Evolutionary conservation across 208 protist genomes (phyloP), one percentile per base, ranked within the genome.

Genomic region (Leishmania aethiopica): DNA sequence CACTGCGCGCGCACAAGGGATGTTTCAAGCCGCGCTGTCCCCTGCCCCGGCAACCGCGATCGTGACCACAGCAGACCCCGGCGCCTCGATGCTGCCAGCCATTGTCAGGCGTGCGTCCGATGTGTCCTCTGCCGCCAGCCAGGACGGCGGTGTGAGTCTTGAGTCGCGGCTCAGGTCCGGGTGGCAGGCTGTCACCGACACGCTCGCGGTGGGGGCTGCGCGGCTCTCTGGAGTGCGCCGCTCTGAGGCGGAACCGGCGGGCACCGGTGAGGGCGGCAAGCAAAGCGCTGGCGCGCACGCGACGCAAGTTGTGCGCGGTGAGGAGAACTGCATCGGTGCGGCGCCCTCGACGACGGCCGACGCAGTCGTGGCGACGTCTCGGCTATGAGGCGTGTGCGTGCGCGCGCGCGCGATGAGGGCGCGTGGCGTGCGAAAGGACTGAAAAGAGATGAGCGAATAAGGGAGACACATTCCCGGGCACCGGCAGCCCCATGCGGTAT

Each of bases 121-220:
- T 0, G 70, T 76, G 32, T 28, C 62, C 10, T 86, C 83, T 11
- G 78, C 83, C 74, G 80, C 83, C 19, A 86, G 73, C 59, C 78
- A 74, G 37, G 83, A 86, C 59, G 78, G 74, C 35, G 83, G 83
- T 17, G 35, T 47, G 0, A 86, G 83, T 47, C 35, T 86, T 25
- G 83, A 86, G 75, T 86, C 83, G 37, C 78, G 67, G 40, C 74
- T 86, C 57, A 55, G 83, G 37, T 70, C 47, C 60, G 79, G 83
- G n/a, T 45, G 77, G 73, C 73, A 83, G 40, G 47, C 35, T 5
- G 55, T 40, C 28, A 40, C 8, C 2, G 15, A 35, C 19, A 22
- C 67, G 37, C 47, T 86, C 32, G 19, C 69, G 47, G 77, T 77
- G 35, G 51, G 78, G 10, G 42, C 75, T 32, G 62, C 78, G 7